These are phyloP conservation scores for Solanum peruvianum DNA, from an alignment of 257 asterid genomes.

Conservation along the genomic window DNA sequence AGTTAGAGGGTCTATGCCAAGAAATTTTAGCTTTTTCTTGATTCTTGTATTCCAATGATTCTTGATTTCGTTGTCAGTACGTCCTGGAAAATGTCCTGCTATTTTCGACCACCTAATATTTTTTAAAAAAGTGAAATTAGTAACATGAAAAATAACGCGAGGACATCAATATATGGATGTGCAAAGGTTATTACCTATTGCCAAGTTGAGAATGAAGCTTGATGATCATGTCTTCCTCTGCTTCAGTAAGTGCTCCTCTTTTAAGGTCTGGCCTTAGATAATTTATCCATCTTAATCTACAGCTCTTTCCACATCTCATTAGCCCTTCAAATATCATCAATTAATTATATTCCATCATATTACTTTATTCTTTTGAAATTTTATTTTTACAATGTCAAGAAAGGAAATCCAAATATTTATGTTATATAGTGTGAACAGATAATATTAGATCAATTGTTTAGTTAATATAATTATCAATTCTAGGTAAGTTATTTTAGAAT, in stretches of 20 bases:
- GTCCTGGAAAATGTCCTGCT: slow-evolving; percentile 60
- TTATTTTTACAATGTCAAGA: background rate
- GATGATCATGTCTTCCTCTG: slow-evolving; percentile 77
- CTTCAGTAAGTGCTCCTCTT: slow-evolving; percentile 70
- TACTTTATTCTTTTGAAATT: background rate
- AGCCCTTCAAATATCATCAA: slow-evolving; percentile 27
- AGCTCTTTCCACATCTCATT: slow-evolving; percentile 86
- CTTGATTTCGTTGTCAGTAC: slow-evolving; percentile 42
- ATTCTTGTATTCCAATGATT: slow-evolving; percentile 51
- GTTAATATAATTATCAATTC: background rate
- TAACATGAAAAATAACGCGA: background rate
- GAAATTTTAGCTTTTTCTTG: slow-evolving; percentile 33
- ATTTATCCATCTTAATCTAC: slow-evolving; percentile 84
- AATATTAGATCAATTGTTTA: no score
- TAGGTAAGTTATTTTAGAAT: background rate
- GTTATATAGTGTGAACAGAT: background rate
- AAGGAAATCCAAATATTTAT: background rate
- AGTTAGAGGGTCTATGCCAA: slow-evolving; percentile 32
- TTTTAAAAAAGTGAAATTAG: background rate
- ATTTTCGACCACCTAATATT: slow-evolving; percentile 73
- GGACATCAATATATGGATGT: background rate
- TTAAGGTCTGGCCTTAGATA: slow-evolving; percentile 78
- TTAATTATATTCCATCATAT: background rate
- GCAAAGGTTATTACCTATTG: slow-evolving; percentile 36
- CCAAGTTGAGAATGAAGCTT: slow-evolving; percentile 74